Percentiles rank a stretch among this genome's conserved stretches.
Evolutionary conservation across 805 yeast species (phyloP).

Genomic region (Starmerella etchellsii): DNA sequence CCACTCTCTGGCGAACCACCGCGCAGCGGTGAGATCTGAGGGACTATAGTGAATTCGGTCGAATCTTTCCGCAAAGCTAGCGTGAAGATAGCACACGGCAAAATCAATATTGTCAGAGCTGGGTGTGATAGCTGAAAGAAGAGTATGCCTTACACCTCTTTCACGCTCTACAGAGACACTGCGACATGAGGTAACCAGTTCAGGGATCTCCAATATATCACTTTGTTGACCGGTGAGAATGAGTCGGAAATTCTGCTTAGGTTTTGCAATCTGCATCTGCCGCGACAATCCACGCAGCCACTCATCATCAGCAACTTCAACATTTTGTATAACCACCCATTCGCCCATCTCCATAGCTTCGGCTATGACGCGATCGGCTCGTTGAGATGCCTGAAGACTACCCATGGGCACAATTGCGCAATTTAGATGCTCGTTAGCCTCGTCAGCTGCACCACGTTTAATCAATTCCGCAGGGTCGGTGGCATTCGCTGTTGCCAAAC

Average conservation of each 20-base stretch:
- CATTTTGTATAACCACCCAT: constrained; percentile 72
- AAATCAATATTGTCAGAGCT: neutral
- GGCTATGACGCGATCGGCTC: constrained; percentile 55
- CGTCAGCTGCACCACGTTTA: constrained; percentile 31
- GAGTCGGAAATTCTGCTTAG: constrained; percentile 35
- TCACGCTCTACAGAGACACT: constrained; percentile 49
- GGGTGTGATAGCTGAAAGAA: neutral
- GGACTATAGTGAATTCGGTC: neutral
- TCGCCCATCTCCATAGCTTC: constrained; percentile 68
- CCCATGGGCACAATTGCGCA: constrained; percentile 54
- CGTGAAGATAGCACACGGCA: constrained; percentile 9
- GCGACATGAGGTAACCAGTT: constrained; percentile 42
- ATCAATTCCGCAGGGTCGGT: constrained; percentile 54
- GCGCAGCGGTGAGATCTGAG: constrained; percentile 5
- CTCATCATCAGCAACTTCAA: constrained; percentile 48
- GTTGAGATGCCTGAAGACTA: constrained; percentile 34
- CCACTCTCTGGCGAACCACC: constrained; percentile 5
- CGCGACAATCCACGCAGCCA: constrained; percentile 47
- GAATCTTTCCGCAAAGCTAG: constrained; percentile 8
- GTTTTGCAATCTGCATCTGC: constrained; percentile 25
- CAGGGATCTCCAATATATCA: constrained; percentile 38
- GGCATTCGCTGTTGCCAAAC: constrained; percentile 19
- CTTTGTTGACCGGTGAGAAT: constrained; percentile 51
- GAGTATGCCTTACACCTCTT: constrained; percentile 32
- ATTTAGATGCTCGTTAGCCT: constrained; percentile 32